phyloP scores from a whole-genome alignment of 306 rosid species.

The Fragaria vesca region DNA sequence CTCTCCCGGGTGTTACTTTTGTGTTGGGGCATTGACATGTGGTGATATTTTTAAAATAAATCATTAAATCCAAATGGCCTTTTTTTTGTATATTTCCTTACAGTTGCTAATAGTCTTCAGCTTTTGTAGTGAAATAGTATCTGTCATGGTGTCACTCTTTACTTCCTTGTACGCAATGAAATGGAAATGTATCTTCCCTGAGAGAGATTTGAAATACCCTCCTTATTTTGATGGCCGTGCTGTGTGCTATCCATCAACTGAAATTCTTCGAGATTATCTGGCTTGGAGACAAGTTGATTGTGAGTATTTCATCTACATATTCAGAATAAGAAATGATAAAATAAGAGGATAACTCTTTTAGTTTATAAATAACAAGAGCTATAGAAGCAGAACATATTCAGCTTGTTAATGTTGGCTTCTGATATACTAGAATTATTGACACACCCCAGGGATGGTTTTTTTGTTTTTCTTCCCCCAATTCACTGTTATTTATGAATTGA shows the following conservation, averaged over 20 bases:
- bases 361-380: neutral
- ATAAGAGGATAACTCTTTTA: neutral
- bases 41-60: neutral
- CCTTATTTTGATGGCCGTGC: conserved; percentile 84
- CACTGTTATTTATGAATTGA: no score
- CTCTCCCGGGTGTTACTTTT: neutral
- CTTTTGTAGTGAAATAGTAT: conserved; percentile 53
- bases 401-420: neutral
- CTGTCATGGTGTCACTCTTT: conserved; percentile 65
- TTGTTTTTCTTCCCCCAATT: no score
- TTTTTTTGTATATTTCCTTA: neutral
- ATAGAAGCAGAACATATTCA: neutral
- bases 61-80: neutral
- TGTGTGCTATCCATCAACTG: conserved; percentile 71
- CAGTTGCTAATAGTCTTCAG: neutral
- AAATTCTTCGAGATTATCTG: conserved; percentile 74
- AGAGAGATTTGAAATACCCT: conserved; percentile 51
- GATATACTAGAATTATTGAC: no score
- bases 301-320: conserved; percentile 27
- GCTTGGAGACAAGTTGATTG: conserved; percentile 96
- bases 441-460: no score
- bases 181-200: conserved; percentile 61
- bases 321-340: neutral
- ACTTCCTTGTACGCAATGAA: conserved; percentile 56
- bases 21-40: neutral